phyloP scores from a whole-genome alignment of 164 flowering plant species.

The Vitis rotundifolia region DNA sequence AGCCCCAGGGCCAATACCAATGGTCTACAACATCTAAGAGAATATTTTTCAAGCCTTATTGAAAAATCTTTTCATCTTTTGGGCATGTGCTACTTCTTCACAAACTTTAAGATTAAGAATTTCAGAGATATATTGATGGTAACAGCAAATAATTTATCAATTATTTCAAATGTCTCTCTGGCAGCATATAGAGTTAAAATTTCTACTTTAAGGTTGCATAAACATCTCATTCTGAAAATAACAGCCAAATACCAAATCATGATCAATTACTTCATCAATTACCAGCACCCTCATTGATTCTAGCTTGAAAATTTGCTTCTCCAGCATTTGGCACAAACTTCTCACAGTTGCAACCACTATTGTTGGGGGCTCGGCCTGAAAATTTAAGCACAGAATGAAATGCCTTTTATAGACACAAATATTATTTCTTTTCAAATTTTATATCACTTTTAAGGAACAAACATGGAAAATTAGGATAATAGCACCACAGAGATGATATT shows the following conservation, averaged over 20 bases:
- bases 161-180: background rate
- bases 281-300: conserved; percentile 71
- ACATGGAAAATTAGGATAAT: background rate
- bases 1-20: no score
- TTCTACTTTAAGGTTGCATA: background rate
- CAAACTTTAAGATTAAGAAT: background rate
- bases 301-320: conserved; percentile 62
- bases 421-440: background rate
- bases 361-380: conserved; percentile 90
- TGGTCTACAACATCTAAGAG: background rate
- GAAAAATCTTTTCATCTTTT: background rate
- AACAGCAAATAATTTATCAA: background rate
- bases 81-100: background rate
- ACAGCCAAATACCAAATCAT: background rate
- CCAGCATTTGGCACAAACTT: conserved; percentile 87
- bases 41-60: background rate
- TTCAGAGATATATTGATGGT: background rate
- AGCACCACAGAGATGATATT: background rate
- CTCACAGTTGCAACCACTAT: conserved; percentile 81
- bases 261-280: conserved; percentile 75
- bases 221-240: background rate
- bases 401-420: background rate
- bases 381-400: conserved; percentile 13
- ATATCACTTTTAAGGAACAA: background rate
- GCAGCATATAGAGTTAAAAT: background rate